phyloP scores from a whole-genome alignment of 768 basidiomycete genomes.

The Boletus insuetus region DNA sequence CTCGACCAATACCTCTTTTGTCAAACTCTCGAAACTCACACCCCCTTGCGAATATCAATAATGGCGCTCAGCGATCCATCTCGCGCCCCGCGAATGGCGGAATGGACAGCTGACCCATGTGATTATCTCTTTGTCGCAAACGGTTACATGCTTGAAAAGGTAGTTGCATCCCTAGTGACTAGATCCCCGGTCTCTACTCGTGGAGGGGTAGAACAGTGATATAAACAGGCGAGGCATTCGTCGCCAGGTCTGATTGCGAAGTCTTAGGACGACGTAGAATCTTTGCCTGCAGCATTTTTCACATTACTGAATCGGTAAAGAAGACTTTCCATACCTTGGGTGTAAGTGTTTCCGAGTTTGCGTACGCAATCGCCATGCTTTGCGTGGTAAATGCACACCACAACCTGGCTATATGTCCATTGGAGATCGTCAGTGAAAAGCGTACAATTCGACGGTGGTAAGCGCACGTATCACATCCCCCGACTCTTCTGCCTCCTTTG shows the following conservation, averaged over 20 bases:
- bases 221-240: conserved; percentile 43
- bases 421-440: not conserved
- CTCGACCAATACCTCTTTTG: conserved; percentile 41
- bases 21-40: conserved; percentile 28
- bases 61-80: conserved; percentile 23
- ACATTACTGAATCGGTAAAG: not conserved
- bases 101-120: conserved; percentile 10
- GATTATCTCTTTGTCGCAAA: not conserved
- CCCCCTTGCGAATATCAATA: conserved; percentile 36
- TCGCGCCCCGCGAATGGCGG: conserved; percentile 18
- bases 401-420: conserved; percentile 48
- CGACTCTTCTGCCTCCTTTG: conserved; percentile 39
- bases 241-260: not conserved
- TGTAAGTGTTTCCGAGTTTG: conserved; percentile 48
- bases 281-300: conserved; percentile 28
- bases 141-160: not conserved
- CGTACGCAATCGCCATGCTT: conserved; percentile 79
- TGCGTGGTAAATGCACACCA: conserved; percentile 86
- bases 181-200: conserved; percentile 2
- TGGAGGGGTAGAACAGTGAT: conserved; percentile 53
- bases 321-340: conserved; percentile 49
- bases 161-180: not conserved
- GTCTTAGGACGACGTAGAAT: conserved; percentile 31
- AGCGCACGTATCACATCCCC: conserved; percentile 28
- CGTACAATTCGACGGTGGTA: not conserved